Evolutionary conservation across 768 basidiomycete species (phyloP), one percentile per base, ranked within the genome.

Genomic region (Ramaria rubella): DNA sequence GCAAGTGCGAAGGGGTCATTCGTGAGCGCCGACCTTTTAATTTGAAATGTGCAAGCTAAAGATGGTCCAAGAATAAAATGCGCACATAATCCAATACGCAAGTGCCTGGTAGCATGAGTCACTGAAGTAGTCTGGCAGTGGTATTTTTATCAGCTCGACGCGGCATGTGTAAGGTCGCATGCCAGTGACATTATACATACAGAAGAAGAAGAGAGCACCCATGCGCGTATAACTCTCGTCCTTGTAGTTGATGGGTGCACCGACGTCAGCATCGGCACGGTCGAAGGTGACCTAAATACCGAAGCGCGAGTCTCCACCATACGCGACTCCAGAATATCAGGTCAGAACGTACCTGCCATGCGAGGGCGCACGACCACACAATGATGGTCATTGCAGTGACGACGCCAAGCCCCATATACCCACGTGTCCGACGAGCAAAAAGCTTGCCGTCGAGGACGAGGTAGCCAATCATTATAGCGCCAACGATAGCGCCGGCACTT

Each of bases 1-100:
- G 76, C 75, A 49, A 77, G 71, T 34, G 60, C 68, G 67, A 74
- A 76, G 5, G 74, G 74, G 64, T 75, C 75, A 66, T 76, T 76
- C 21, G 75, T 67, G 55, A 76, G 64, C 27, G 73, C 69, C 27
- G 69, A 65, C 72, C 74, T 74, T 64, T 1, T n/a, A 42, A 42
- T 8, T 8, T 2, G n/a, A 7, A n/a, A 48, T 23, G 46, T n/a
- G 4, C 5, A n/a, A n/a, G 21, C n/a, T 17, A 33, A 11, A 34
- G 19, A 21, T 36, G 34, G 34, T 17, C 34, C 17, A 36, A 36
- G 34, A 36, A 36, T 7, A 36, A 17, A 36, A 36, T 17, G 17
- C 34, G 34, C 34, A 36, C 34, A 36, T 36, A 17, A 36, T 36
- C 34, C 34, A 36, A 36, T 36, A 36, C 17, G 34, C 34, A 36